A percentile compares a stretch with the other conserved stretches of the same genome.
Evolutionary conservation across 2,329 filamentous ascomycete genomes (phyloP).

Genomic region (Cercospora brassicicola): DNA sequence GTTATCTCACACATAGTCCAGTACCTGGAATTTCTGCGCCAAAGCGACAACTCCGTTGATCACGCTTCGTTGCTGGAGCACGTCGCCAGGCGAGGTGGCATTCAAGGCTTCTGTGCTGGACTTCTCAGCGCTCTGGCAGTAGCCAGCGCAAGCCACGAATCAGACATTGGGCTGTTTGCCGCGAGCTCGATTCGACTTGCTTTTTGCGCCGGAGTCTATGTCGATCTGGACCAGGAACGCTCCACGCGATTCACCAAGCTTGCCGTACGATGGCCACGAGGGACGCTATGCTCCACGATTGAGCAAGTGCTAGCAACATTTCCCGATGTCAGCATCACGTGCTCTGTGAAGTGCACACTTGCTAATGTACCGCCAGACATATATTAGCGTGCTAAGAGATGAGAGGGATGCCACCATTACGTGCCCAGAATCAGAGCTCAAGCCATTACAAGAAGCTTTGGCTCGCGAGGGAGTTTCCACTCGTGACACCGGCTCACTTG

Average conservation of each 20-base stretch:
- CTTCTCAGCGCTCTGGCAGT: constrained; percentile 16
- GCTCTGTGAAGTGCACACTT: not conserved
- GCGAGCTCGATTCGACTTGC: constrained; percentile 72
- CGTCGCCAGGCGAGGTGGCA: constrained; percentile 6
- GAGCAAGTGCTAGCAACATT: not conserved
- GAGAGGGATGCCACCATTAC: constrained; percentile 11
- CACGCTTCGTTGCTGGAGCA: constrained; percentile 1
- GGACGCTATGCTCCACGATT: not conserved
- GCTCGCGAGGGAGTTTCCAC: not conserved
- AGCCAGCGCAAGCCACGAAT: constrained; percentile 62
- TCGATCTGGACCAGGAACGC: constrained; percentile 47
- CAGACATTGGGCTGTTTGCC: constrained; percentile 41
- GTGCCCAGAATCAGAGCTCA: not conserved
- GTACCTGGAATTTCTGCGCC: constrained; percentile 5
- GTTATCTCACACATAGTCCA: constrained; percentile 10
- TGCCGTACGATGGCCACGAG: constrained; percentile 6
- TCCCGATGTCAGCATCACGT: not conserved
- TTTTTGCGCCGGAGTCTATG: constrained; percentile 70
- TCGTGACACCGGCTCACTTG: constrained; percentile 1
- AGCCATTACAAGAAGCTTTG: not conserved
- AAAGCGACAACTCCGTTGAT: not conserved
- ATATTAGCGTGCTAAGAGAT: constrained; percentile 4
- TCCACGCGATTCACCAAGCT: not conserved
- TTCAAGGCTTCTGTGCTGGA: constrained; percentile 20
- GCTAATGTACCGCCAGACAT: not conserved